Base-by-base conservation (phyloP, 1,284 basidiomycete species). In the Marasmius fiardii region DNA sequence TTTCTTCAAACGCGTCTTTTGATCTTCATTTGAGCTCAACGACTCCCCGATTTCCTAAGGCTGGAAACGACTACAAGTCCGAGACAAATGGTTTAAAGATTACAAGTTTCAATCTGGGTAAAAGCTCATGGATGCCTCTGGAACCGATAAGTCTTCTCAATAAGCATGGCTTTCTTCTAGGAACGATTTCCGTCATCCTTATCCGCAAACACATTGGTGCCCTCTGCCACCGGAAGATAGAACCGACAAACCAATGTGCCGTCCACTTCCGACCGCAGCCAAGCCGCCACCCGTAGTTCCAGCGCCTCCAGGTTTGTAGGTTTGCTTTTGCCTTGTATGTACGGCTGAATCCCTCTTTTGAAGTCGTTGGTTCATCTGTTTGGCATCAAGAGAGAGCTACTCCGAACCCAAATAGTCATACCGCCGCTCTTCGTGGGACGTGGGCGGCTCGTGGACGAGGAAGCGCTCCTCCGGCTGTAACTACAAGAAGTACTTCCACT, bases 51-150 rank as follows among this genome's bases (percentile, higher is more conserved):
- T 37, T 12, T 39, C 37, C 54, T n/a, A 23, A 88, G 86, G 87
- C 3, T 89, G 87, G 87, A 85, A 83, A 58, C 72, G 77, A 3
- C 74, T 85, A 41, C 68, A 79, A 39, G 72, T 87, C 6, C 64
- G 77, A 33, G 72, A 77, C 2, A 56, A 61, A 4, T 89, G 85
- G 85, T 88, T 87, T 70, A 66, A 68, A 2, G 66, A 64, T 1
- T 87, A 78, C 79, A 66, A 61, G 1, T 71, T 67, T 63, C 1
- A 77, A 76, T 51, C 65, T 57, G 80, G 76, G 49, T 50, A 67
- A n/a, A n/a, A n/a, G n/a, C n/a, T n/a, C n/a, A n/a, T n/a, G 63
- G 28, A 33, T 26, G 55, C 33, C 12, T 26, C 21, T 26, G 41
- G 26, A 39, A 53, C 56, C 57, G 31, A 34, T 14, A 6, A 20